Percentiles rank a stretch among this genome's conserved stretches.
Evolutionary conservation across 2,329 filamentous ascomycete species (phyloP).

Genomic region (Periconia sp.): DNA sequence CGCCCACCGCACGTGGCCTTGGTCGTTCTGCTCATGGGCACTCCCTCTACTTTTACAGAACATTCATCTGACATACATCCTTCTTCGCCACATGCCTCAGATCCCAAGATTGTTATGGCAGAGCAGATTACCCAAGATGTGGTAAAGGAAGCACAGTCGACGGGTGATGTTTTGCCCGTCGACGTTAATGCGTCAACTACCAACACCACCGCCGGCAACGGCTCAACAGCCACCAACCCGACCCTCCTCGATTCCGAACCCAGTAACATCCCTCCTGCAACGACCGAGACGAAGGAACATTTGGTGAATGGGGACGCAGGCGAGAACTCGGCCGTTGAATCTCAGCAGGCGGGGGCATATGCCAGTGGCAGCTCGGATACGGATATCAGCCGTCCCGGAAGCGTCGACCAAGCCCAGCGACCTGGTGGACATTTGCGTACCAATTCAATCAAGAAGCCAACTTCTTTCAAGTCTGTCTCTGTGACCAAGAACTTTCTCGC

Average conservation of each 20-base stretch:
- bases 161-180: conserved; percentile 64
- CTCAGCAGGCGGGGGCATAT: conserved; percentile 58
- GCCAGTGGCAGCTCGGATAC: conserved; percentile 76
- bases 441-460: conserved; percentile 68
- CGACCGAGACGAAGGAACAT: conserved; percentile 25
- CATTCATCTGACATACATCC: conserved; percentile 35
- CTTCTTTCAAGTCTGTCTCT: conserved; percentile 81
- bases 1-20: conserved; percentile 6
- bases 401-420: conserved; percentile 54
- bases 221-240: conserved; percentile 44
- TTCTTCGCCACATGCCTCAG: conserved; percentile 39
- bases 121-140: conserved; percentile 70
- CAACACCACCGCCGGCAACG: conserved; percentile 56
- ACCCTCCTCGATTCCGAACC: conserved; percentile 31
- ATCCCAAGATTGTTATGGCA: conserved; percentile 68
- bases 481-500: conserved; percentile 85
- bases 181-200: conserved; percentile 65
- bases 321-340: conserved; percentile 36
- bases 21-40: conserved; percentile 11
- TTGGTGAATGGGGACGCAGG: conserved; percentile 41
- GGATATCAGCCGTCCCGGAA: conserved; percentile 65
- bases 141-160: conserved; percentile 71
- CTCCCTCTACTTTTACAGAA: conserved; percentile 22
- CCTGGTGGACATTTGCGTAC: conserved; percentile 62
- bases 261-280: conserved; percentile 42